These are phyloP conservation scores for Cyclotella baltica DNA, from an alignment of 108 stramenopile genomes.

Conservation along the genomic window DNA sequence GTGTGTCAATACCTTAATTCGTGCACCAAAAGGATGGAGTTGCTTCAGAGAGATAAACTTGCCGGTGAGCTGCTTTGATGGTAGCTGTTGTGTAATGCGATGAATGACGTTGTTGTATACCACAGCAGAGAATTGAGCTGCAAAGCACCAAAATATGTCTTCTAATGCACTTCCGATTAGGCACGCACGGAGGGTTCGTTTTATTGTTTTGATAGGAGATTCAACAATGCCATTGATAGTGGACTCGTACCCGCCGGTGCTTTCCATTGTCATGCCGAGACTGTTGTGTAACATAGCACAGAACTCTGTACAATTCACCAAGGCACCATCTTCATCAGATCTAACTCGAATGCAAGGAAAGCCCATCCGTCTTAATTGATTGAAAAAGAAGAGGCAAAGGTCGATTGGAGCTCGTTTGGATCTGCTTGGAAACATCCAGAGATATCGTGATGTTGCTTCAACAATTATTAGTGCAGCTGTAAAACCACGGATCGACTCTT, in stretches of 20 bases:
- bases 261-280: no score
- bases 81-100: neutral
- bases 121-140: neutral
- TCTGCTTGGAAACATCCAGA: constrained; percentile 1
- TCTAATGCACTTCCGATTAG: neutral
- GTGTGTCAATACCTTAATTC: neutral
- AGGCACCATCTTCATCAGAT: constrained; percentile 7
- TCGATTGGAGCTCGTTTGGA: constrained; percentile 10
- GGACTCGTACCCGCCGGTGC: constrained; percentile 11
- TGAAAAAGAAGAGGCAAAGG: neutral
- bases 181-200: neutral
- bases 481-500: neutral
- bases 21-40: neutral
- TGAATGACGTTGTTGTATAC: neutral
- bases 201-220: no score
- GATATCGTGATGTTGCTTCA: neutral
- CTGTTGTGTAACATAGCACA: neutral
- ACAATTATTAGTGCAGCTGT: constrained; percentile 13
- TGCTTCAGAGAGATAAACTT: neutral
- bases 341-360: neutral
- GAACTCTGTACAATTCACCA: neutral
- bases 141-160: no score
- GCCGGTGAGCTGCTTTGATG: neutral
- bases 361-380: neutral
- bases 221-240: no score